These are phyloP conservation scores for Rhodotorula glutinis DNA, from an alignment of 1,284 basidiomycete species.

Conservation along the genomic window DNA sequence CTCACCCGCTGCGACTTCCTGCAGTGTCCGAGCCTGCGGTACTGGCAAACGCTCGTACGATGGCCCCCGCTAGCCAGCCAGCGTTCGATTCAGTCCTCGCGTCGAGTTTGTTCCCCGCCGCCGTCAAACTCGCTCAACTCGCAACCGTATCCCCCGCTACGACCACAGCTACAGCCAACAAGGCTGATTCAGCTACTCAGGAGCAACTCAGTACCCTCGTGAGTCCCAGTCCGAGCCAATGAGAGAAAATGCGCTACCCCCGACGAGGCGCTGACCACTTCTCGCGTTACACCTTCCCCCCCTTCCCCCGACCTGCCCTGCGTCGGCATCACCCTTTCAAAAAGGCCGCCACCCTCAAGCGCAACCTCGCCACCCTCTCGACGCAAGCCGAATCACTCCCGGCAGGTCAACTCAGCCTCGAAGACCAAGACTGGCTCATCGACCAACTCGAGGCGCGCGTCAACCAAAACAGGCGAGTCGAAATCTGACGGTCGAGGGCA, in stretches of 20 bases:
- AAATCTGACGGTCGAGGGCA: neutral
- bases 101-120: conserved; percentile 3
- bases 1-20: no score
- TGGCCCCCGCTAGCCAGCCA: neutral
- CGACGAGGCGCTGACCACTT: no score
- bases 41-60: no score
- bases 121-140: conserved; percentile 7
- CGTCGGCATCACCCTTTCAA: neutral
- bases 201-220: conserved; percentile 23
- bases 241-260: no score
- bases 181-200: neutral
- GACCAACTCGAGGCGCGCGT: conserved; percentile 19
- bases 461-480: conserved; percentile 12
- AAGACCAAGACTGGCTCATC: conserved; percentile 35
- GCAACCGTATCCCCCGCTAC: neutral
- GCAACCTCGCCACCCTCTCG: conserved; percentile 7
- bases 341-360: conserved; percentile 22
- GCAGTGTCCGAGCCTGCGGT: no score
- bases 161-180: neutral
- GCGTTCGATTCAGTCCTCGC: neutral
- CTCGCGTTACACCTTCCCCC: neutral
- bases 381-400: conserved; percentile 12
- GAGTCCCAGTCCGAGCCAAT: neutral
- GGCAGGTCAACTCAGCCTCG: conserved; percentile 21
- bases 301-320: neutral